Conservation (phyloP, 2,329 filamentous ascomycete species). For the Fusarium sp. region DNA sequence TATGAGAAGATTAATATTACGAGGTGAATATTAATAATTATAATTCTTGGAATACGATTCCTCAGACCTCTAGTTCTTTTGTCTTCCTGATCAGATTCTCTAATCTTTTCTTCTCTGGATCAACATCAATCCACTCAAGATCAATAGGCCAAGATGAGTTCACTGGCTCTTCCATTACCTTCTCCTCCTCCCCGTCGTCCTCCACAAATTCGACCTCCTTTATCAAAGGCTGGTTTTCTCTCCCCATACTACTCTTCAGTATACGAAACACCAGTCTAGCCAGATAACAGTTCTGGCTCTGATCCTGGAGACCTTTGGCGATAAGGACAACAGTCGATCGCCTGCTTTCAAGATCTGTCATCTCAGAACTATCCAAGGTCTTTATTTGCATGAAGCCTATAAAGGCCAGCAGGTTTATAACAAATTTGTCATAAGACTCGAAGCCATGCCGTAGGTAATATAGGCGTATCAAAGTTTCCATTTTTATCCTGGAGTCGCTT, state of each 20-base stretch:
- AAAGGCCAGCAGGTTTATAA: rapidly evolving
- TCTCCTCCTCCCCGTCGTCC: neutral
- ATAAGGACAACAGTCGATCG: neutral
- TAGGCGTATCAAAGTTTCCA: neutral
- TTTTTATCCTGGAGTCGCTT: neutral
- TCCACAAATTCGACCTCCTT: neutral
- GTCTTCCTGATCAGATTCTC: neutral
- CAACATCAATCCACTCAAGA: neutral
- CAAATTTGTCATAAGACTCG: neutral
- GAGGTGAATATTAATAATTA: neutral
- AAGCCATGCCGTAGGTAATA: neutral
- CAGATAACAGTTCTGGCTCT: neutral
- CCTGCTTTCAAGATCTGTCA: neutral
- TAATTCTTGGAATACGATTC: neutral
- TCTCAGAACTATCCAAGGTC: rapidly evolving
- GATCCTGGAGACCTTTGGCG: neutral
- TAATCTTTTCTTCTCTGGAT: neutral
- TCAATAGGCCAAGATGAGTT: neutral
- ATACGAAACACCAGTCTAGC: neutral
- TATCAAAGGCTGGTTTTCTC: rapidly evolving
- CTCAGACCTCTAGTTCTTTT: neutral
- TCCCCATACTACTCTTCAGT: neutral
- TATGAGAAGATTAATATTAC: rapidly evolving
- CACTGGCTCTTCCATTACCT: neutral
- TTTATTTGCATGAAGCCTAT: neutral